Evolutionary conservation across 805 yeast species (phyloP).

Genomic region (Sugiyamaella smithiae): DNA sequence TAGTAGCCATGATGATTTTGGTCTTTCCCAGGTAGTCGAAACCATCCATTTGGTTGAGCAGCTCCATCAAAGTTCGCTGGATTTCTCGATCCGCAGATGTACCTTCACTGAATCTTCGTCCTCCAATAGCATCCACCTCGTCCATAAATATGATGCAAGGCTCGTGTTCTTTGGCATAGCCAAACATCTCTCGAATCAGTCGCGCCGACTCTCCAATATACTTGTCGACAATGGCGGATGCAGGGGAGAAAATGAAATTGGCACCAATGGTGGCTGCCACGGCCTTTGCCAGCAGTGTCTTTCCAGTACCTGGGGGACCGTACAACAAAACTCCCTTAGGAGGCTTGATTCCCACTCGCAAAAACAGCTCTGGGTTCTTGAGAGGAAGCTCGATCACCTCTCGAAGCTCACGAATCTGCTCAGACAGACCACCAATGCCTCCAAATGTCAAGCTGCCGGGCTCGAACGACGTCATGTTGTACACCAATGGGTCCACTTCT

Average conservation of each 20-base stretch:
- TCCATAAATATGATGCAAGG: slow-evolving; percentile 99
- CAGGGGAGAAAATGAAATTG: slow-evolving; percentile 96
- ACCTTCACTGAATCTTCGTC: slow-evolving; percentile 96
- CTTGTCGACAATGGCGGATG: slow-evolving; percentile 96
- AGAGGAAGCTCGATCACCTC: slow-evolving; percentile 97
- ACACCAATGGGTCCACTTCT: slow-evolving; percentile 96
- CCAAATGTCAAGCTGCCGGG: slow-evolving; percentile 96
- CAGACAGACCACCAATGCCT: slow-evolving; percentile 94
- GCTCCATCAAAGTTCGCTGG: slow-evolving; percentile 96
- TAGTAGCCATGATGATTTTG: slow-evolving; percentile 98
- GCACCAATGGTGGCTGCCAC: slow-evolving; percentile 99
- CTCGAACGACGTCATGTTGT: slow-evolving; percentile 96
- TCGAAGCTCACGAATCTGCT: slow-evolving; percentile 92
- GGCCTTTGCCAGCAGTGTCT: slow-evolving; percentile 92
- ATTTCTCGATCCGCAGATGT: slow-evolving; percentile 98
- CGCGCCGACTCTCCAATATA: slow-evolving; percentile 98
- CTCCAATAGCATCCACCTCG: slow-evolving; percentile 98
- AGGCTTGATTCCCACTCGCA: slow-evolving; percentile 96
- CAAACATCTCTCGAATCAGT: slow-evolving; percentile 94
- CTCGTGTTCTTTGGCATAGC: slow-evolving; percentile 96
- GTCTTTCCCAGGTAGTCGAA: slow-evolving; percentile 96
- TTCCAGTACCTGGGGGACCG: slow-evolving; percentile 99
- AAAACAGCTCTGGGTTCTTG: slow-evolving; percentile 93
- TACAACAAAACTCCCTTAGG: slow-evolving; percentile 96
- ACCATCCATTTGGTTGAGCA: slow-evolving; percentile 97